These are phyloP conservation scores for Didymella segeticola DNA, from an alignment of 2,329 filamentous ascomycete species.

Conservation along the genomic window DNA sequence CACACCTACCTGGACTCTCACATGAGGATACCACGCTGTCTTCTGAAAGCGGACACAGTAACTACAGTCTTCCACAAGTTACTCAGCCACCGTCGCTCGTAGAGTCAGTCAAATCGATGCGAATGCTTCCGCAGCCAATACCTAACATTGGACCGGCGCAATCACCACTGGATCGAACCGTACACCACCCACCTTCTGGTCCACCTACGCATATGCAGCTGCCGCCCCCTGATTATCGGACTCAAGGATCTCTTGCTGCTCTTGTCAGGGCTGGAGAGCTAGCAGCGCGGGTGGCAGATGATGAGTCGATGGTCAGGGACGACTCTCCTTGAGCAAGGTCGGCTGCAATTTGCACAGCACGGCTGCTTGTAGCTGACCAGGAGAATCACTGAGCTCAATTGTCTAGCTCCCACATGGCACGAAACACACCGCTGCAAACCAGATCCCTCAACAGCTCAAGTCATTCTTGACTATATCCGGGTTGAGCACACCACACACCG, in stretches of 20 bases:
- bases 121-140: slow-evolving; percentile 48
- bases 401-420: background rate
- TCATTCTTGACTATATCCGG: background rate
- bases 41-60: slow-evolving; percentile 45
- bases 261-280: slow-evolving; percentile 49
- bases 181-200: slow-evolving; percentile 17
- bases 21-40: slow-evolving; percentile 51
- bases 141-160: slow-evolving; percentile 37
- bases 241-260: slow-evolving; percentile 45
- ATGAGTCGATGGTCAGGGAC: slow-evolving; percentile 20
- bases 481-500: background rate
- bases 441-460: background rate
- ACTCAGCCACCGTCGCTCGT: slow-evolving; percentile 27
- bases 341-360: background rate
- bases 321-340: slow-evolving; percentile 26
- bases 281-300: slow-evolving; percentile 43
- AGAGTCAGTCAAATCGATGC: slow-evolving; percentile 43
- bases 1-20: slow-evolving; percentile 42
- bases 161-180: slow-evolving; percentile 41
- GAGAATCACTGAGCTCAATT: background rate
- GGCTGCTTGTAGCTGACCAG: background rate
- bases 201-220: slow-evolving; percentile 24
- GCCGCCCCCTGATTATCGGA: slow-evolving; percentile 38
- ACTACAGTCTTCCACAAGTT: slow-evolving; percentile 22
- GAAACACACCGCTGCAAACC: background rate